Evolutionary conservation across 2,329 filamentous ascomycete genomes (phyloP).

Genomic region (Lasiodiplodia citricola): DNA sequence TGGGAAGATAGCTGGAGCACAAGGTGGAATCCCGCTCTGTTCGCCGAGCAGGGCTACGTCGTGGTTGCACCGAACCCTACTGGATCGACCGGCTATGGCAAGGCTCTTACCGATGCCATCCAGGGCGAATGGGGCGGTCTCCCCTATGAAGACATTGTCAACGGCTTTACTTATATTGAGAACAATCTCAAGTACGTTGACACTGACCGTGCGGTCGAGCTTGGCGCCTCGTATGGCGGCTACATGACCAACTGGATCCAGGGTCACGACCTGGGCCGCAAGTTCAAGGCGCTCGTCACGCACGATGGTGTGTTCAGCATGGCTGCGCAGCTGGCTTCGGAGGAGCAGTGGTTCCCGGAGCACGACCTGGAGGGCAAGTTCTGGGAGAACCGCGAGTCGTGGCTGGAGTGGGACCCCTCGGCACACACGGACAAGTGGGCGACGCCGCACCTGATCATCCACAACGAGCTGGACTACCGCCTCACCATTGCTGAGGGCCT

Average conservation of each 20-base stretch:
- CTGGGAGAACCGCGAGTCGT: conserved; percentile 51
- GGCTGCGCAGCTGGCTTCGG: conserved; percentile 54
- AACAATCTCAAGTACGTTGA: conserved; percentile 71
- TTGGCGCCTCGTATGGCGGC: conserved; percentile 64
- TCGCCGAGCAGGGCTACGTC: conserved; percentile 86
- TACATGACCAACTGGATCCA: conserved; percentile 80
- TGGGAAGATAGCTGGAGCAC: conserved; percentile 80
- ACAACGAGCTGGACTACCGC: conserved; percentile 89
- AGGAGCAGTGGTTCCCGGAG: conserved; percentile 59
- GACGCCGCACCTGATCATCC: conserved; percentile 88
- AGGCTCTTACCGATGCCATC: conserved; percentile 78
- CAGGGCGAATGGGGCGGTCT: conserved; percentile 80
- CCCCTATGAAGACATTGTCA: conserved; percentile 82
- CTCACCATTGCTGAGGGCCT: conserved; percentile 84
- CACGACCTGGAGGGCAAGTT: conserved; percentile 47
- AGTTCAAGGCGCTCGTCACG: conserved; percentile 86
- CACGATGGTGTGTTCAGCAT: conserved; percentile 84
- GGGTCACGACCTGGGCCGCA: conserved; percentile 78
- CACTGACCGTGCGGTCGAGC: conserved; percentile 69
- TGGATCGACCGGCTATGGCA: conserved; percentile 81
- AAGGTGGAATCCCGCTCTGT: conserved; percentile 85
- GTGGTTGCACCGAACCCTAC: conserved; percentile 83
- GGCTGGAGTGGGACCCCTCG: conserved; percentile 64
- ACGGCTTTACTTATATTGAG: conserved; percentile 76
- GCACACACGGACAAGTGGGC: conserved; percentile 70